Evolutionary conservation across 2,329 filamentous ascomycete species (phyloP).

Genomic region (Monilinia aucupariae): DNA sequence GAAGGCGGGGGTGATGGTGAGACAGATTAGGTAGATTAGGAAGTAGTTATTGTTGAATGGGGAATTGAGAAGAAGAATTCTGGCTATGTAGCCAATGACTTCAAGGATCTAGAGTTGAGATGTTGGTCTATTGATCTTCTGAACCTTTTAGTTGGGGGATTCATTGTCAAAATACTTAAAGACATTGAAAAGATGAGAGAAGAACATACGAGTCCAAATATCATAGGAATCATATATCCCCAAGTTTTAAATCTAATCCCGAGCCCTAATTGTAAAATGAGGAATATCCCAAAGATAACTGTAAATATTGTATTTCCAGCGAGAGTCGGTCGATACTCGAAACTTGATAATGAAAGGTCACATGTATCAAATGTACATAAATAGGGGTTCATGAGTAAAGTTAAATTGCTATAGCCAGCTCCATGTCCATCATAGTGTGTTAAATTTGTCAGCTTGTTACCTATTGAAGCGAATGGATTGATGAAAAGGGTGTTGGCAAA

Average conservation of each 20-base stretch:
- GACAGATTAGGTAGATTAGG: constrained; percentile 53
- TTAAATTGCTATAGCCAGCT: constrained; percentile 27
- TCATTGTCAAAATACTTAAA: no score
- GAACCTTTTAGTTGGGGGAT: no score
- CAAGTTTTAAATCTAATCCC: constrained; percentile 50
- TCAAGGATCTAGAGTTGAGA: constrained; percentile 7
- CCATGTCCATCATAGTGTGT: constrained; percentile 21
- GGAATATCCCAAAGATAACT: constrained; percentile 43
- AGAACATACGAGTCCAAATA: constrained; percentile 41
- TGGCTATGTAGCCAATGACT: constrained; percentile 48
- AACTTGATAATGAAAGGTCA: constrained; percentile 49
- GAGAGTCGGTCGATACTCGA: constrained; percentile 54
- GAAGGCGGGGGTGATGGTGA: constrained; percentile 42
- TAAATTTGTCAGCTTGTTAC: constrained; percentile 19
- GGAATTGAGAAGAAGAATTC: constrained; percentile 46
- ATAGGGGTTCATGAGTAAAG: constrained; percentile 22
- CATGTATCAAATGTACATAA: constrained; percentile 33
- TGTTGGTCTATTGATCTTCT: neutral
- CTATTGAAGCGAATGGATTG: neutral
- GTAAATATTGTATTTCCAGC: constrained; percentile 52
- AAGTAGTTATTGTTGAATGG: constrained; percentile 52
- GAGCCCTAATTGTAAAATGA: constrained; percentile 41
- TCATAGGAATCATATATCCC: constrained; percentile 47
- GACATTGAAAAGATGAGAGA: neutral
- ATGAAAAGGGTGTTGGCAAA: neutral